Percentiles rank a stretch among this genome's conserved stretches.
These are phyloP conservation scores for Zygotorulaspora florentina DNA, from an alignment of 805 yeast species.

Conservation along the genomic window DNA sequence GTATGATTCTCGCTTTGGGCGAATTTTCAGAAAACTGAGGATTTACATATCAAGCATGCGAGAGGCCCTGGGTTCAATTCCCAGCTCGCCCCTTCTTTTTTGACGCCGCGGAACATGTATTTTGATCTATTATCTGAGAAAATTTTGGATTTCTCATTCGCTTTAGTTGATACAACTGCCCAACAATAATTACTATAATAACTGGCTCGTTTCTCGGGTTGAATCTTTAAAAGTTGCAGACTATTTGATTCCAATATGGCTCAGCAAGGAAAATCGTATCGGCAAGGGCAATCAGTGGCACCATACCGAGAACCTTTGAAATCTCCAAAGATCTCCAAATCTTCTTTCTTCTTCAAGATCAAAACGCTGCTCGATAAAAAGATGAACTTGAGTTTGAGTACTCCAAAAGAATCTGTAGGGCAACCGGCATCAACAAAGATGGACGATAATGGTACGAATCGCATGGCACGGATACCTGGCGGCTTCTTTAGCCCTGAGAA, in stretches of 20 bases:
- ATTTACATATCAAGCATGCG: constrained; percentile 33
- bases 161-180: too few relatives aligned
- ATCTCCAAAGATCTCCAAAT: constrained; percentile 2
- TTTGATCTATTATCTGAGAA: too few relatives aligned
- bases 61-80: constrained; percentile 56
- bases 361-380: constrained; percentile 7
- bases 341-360: constrained; percentile 11
- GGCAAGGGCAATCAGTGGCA: constrained; percentile 12
- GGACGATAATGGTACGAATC: not conserved
- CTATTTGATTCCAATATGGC: constrained; percentile 1
- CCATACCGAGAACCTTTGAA: constrained; percentile 18
- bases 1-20: constrained; percentile 40
- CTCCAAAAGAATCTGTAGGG: not conserved
- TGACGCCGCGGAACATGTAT: not conserved
- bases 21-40: constrained; percentile 11
- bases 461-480: constrained; percentile 21
- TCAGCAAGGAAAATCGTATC: constrained; percentile 11
- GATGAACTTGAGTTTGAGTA: not conserved
- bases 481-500: constrained; percentile 25
- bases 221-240: too few relatives aligned
- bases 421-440: not conserved
- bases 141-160: too few relatives aligned
- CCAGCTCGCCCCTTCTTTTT: constrained; percentile 37
- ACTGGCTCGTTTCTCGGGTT: too few relatives aligned
- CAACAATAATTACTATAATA: too few relatives aligned